These are phyloP conservation scores for Xylaria sp. DNA, from an alignment of 2,329 filamentous ascomycete species.

Conservation along the genomic window DNA sequence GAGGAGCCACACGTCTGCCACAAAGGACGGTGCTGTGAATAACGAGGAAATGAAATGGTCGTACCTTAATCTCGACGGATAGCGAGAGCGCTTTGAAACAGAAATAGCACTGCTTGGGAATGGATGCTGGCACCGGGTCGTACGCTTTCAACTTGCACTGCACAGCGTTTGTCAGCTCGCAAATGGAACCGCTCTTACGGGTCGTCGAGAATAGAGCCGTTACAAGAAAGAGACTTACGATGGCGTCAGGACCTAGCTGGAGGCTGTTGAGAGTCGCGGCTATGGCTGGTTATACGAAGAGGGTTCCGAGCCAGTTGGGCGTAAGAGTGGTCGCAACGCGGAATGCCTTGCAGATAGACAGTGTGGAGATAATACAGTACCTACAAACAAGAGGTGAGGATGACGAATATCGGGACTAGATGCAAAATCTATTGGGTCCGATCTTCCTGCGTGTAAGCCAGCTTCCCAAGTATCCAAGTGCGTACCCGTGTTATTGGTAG, in stretches of 20 bases:
- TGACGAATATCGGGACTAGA: conserved; percentile 34
- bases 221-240: conserved; percentile 9
- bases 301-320: conserved; percentile 29
- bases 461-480: conserved; percentile 34
- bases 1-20: conserved; percentile 7
- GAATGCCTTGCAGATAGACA: conserved; percentile 32
- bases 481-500: conserved; percentile 36
- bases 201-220: background rate
- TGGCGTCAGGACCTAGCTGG: background rate
- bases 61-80: conserved; percentile 22
- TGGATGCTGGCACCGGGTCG: background rate
- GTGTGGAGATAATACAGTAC: conserved; percentile 22
- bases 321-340: conserved; percentile 30
- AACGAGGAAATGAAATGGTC: conserved; percentile 30
- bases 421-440: conserved; percentile 36
- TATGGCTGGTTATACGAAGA: background rate
- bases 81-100: background rate
- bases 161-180: conserved; percentile 4
- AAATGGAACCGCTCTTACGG: background rate
- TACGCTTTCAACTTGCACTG: background rate
- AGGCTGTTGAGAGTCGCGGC: background rate
- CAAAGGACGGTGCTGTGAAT: conserved; percentile 15
- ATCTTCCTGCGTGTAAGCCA: conserved; percentile 35
- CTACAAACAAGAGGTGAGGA: conserved; percentile 27
- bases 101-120: background rate